Evolutionary conservation across 2,329 filamentous ascomycete species (phyloP).

Genomic region (Colletotrichum aenigma): DNA sequence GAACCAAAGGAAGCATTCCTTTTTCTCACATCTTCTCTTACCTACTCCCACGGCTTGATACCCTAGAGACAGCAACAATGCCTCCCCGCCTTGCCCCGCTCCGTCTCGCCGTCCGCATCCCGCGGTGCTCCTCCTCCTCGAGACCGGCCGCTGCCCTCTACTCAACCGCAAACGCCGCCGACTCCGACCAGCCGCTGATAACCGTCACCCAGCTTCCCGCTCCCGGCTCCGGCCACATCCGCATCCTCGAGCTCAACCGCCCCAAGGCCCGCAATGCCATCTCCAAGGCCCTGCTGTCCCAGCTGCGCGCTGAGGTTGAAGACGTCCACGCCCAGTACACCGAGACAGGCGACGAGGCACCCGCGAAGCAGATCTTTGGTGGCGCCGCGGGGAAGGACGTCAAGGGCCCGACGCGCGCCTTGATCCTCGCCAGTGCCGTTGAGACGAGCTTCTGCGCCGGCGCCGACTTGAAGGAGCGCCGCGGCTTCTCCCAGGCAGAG

Average conservation of each 20-base stretch:
- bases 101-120: conserved; percentile 21
- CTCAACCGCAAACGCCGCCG: conserved; percentile 47
- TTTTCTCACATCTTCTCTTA: neutral
- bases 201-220: conserved; percentile 78
- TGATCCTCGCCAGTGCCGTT: conserved; percentile 85
- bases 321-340: conserved; percentile 68
- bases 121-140: conserved; percentile 9
- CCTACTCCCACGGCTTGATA: neutral
- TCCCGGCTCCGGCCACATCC: conserved; percentile 81
- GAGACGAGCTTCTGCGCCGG: conserved; percentile 92
- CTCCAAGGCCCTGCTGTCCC: conserved; percentile 75
- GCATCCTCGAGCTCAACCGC: conserved; percentile 86
- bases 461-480: conserved; percentile 90
- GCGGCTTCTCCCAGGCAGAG: conserved; percentile 78
- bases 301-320: conserved; percentile 75
- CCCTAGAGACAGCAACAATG: conserved; percentile 26
- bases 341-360: conserved; percentile 55
- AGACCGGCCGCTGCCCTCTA: conserved; percentile 30
- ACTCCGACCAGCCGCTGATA: conserved; percentile 55
- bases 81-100: conserved; percentile 31
- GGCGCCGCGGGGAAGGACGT: conserved; percentile 47
- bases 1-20: neutral
- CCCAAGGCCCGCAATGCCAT: conserved; percentile 89
- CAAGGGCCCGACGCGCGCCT: conserved; percentile 71
- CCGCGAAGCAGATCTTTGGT: conserved; percentile 44